Base-by-base conservation (phyloP, 352 stramenopile species). In the Pythium utonaiense region DNA sequence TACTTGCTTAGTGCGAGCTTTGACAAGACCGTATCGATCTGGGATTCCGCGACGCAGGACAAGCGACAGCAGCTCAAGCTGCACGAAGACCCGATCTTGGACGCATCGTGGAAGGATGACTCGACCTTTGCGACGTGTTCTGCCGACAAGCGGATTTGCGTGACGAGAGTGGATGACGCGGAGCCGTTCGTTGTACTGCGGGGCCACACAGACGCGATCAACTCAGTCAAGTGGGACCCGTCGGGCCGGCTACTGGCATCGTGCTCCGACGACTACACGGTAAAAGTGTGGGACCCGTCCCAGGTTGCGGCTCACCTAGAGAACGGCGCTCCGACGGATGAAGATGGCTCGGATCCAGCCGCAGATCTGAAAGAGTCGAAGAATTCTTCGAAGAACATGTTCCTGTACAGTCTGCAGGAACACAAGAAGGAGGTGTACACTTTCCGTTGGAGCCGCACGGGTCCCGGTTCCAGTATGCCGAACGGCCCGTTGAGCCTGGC, bases 181-280 rank as follows among this genome's bases (percentile, higher is more conserved):
- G 75, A 78, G 65, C 86, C 70, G 22, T 80, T 97, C n/a, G 70
- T 93, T 42, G 86, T 92, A 19, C 84, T 97, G 53, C 80, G 77
- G 40, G 96, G 96, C 21, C 97, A 99, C 78, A 92, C 79, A 16
- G 95, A 99, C 42, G 96, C 98, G 69, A 98, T 99, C 45, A 99
- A 99, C 74, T 96, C 96, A 31, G 96, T 99, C 45, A 97, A 98
- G 64, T 99, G 97, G 97, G 93, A 98, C 76, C 93, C 96, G 9
- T 96, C 86, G 5, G 95, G 95, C 0, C 82, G 73, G 7, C 74
- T 98, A 24, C 79, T 99, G 25, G 96, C 96, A 6, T 98, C 91
- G 36, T 99, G 96, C 72, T 99, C 96, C 2, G 97, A 99, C 67
- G 97, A 99, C 77, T 96, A 89, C 65, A 98, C 96, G 24, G 96